These are phyloP conservation scores for Anisodus tanguticus DNA, from an alignment of 257 asterid species.

Conservation along the genomic window DNA sequence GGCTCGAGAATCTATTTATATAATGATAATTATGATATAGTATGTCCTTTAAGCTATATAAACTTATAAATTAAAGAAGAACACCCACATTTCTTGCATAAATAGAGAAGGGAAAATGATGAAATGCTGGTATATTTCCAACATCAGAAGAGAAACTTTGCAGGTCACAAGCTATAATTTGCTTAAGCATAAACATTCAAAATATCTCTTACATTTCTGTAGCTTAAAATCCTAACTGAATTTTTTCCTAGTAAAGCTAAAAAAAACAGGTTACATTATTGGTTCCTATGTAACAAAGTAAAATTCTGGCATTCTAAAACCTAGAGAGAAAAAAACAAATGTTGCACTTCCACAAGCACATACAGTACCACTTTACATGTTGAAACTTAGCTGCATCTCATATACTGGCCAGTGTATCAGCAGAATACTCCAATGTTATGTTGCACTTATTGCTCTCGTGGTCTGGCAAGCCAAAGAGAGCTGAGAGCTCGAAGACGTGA, in stretches of 20 bases:
- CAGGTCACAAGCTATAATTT: neutral
- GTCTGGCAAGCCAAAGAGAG: conserved; percentile 95
- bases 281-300: neutral
- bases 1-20: no score
- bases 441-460: conserved; percentile 54
- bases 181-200: neutral
- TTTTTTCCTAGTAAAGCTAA: neutral
- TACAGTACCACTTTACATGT: conserved; percentile 11
- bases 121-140: neutral
- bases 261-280: conserved; percentile 17
- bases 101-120: neutral
- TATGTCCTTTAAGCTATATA: no score
- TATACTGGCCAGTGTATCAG: conserved; percentile 12
- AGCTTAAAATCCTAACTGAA: conserved; percentile 4
- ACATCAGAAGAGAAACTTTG: neutral
- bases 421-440: neutral
- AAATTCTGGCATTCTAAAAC: neutral
- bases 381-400: neutral
- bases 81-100: neutral
- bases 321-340: neutral
- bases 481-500: conserved; percentile 95
- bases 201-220: neutral
- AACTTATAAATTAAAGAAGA: no score
- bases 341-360: conserved; percentile 20
- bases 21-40: no score